phyloP scores from a whole-genome alignment of 805 yeast genomes.

The Kuraishia borneana region DNA sequence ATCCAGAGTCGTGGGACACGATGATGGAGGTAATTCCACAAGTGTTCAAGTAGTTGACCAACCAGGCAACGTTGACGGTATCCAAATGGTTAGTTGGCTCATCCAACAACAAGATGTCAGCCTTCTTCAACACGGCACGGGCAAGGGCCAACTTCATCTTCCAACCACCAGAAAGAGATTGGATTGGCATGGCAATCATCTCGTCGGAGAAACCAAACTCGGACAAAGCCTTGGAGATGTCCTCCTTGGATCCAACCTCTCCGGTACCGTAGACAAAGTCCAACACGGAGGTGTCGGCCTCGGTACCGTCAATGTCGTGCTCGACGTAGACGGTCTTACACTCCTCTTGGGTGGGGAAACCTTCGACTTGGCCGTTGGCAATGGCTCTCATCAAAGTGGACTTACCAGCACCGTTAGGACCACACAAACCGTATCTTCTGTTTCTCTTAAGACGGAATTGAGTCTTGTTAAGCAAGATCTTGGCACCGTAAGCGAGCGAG shows the following conservation, averaged over 20 bases:
- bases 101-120: slow-evolving; percentile 94
- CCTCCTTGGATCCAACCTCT: slow-evolving; percentile 65
- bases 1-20: slow-evolving; percentile 99
- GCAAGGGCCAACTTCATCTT: slow-evolving; percentile 99
- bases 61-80: slow-evolving; percentile 99
- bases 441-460: slow-evolving; percentile 98
- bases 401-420: slow-evolving; percentile 99
- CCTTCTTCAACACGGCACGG: slow-evolving; percentile 97
- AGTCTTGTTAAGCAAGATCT: slow-evolving; percentile 98
- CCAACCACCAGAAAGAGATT: slow-evolving; percentile 99
- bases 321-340: slow-evolving; percentile 99
- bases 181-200: slow-evolving; percentile 89
- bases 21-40: slow-evolving; percentile 98
- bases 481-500: slow-evolving; percentile 99
- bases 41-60: slow-evolving; percentile 96
- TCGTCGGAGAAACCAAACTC: slow-evolving; percentile 93
- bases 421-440: slow-evolving; percentile 99
- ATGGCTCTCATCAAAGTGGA: slow-evolving; percentile 97
- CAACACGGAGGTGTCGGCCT: slow-evolving; percentile 89
- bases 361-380: slow-evolving; percentile 98
- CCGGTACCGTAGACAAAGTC: slow-evolving; percentile 86
- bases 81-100: slow-evolving; percentile 99
- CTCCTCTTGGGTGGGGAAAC: slow-evolving; percentile 99
- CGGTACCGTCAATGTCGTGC: slow-evolving; percentile 98
- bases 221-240: slow-evolving; percentile 59